Evolutionary conservation across 495 filamentous ascomycete species (phyloP), one percentile per base, ranked within the genome.

Genomic region (Jackrogersella minutella): DNA sequence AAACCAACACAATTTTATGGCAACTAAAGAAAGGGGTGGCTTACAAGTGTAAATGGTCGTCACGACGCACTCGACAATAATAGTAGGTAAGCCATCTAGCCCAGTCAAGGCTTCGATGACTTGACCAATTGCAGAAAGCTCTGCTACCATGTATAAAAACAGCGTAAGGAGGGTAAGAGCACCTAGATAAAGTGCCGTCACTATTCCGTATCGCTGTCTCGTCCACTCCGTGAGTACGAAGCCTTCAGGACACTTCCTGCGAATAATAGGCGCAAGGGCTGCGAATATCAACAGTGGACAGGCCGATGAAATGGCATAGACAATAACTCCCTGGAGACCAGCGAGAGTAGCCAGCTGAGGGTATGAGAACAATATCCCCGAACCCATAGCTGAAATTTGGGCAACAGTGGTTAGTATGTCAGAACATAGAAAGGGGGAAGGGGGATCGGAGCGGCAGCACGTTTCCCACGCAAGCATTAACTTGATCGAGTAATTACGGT

Each of bases 401-500:
- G 69, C 62, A 66, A 73, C 52, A 64, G 64, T 36, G 59, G 55
- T 74, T 43, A 74, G 72, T 60, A 66, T 41, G 68, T 63, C 36
- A 7, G 54, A 68, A 60, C 56, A 57, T 41, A 39, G 60, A 66
- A 50, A 46, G 57, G 33, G 63, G 54, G 66, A 66, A 67, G 69
- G 70, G 61, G 68, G 72, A 79, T 78, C 71, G 76, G 80, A 88
- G 89, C 89, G 90, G 90, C 90, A 92, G 88, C 90, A 92, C 89
- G 74, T 91, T 93, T 87, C 90, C 85, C 90, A 92, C 90, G 90
- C 90, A 93, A 92, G 90, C 86, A 90, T 93, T 93, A 92, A 88
- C 90, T 92, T 92, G 90, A 89, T 92, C 90, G 90, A 92, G 90
- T 93, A 84, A 85, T 88, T 80, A 91, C 89, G 90, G 90, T 93